phyloP scores from a whole-genome alignment of 495 filamentous ascomycete genomes.

The Cercophora scortea region DNA sequence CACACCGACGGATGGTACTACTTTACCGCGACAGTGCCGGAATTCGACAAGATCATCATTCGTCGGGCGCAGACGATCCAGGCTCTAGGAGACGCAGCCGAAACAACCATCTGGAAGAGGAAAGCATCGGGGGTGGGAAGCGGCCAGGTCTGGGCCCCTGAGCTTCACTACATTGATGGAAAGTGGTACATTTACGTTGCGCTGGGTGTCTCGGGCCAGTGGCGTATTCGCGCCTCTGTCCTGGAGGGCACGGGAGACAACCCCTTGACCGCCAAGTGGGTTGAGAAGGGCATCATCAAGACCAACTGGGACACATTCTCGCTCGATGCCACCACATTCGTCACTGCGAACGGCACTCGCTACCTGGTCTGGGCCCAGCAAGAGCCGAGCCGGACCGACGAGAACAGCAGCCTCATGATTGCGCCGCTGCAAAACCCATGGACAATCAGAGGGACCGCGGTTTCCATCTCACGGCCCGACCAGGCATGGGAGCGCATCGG shows the following conservation, averaged over 20 bases:
- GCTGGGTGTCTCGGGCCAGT: constrained; percentile 17
- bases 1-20: constrained; percentile 48
- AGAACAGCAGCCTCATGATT: constrained; percentile 15
- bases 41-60: constrained; percentile 42
- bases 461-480: constrained; percentile 36
- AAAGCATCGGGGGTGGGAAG: constrained; percentile 37
- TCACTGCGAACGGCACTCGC: constrained; percentile 15
- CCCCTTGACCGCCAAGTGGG: constrained; percentile 15
- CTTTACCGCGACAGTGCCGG: constrained; percentile 33
- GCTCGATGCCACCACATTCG: constrained; percentile 17
- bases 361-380: constrained; percentile 24
- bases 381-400: constrained; percentile 11
- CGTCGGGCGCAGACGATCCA: constrained; percentile 40
- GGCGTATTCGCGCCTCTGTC: constrained; percentile 22
- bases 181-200: constrained; percentile 42
- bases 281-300: constrained; percentile 17
- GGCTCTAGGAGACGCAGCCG: constrained; percentile 36
- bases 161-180: constrained; percentile 40
- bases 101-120: constrained; percentile 22
- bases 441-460: constrained; percentile 17
- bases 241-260: constrained; percentile 18
- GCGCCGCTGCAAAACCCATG: constrained; percentile 18
- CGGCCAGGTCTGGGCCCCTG: constrained; percentile 51
- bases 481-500: constrained; percentile 41
- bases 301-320: constrained; percentile 25